These are phyloP conservation scores for Panus rudis DNA, from an alignment of 768 basidiomycete species.

Conservation along the genomic window DNA sequence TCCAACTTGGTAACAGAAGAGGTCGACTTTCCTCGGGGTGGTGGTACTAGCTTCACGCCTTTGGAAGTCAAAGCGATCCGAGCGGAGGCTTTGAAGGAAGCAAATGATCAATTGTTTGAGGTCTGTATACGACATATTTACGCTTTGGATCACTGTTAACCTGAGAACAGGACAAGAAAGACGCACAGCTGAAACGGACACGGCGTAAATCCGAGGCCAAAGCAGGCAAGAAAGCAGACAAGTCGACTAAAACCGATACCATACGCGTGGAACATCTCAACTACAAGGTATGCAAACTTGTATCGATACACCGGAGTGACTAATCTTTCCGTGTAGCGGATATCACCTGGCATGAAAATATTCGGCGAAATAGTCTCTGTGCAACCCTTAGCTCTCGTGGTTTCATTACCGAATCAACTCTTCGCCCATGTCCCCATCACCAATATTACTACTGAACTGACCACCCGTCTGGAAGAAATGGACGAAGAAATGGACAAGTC, in stretches of 20 bases:
- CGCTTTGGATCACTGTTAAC: not conserved
- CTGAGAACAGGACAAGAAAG: slow-evolving; percentile 26
- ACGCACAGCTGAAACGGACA: slow-evolving; percentile 34
- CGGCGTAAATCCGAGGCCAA: slow-evolving; percentile 42
- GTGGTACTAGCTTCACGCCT: slow-evolving; percentile 83
- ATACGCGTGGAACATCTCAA: slow-evolving; percentile 87
- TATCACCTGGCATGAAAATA: slow-evolving; percentile 78
- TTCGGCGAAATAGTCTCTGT: slow-evolving; percentile 83
- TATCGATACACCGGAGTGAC: slow-evolving; percentile 1
- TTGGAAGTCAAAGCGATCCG: slow-evolving; percentile 82
- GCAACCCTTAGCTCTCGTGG: slow-evolving; percentile 80
- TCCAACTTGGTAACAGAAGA: slow-evolving; percentile 54
- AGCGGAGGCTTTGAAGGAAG: slow-evolving; percentile 81
- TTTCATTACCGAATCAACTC: slow-evolving; percentile 95
- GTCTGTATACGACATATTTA: slow-evolving; percentile 28
- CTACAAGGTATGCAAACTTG: slow-evolving; percentile 61
- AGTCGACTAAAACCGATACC: slow-evolving; percentile 41
- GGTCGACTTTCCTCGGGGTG: slow-evolving; percentile 92
- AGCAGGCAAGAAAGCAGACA: slow-evolving; percentile 17
- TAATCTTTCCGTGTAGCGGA: slow-evolving; percentile 43
- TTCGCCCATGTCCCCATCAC: slow-evolving; percentile 93
- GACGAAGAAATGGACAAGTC: slow-evolving; percentile 41
- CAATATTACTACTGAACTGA: slow-evolving; percentile 77
- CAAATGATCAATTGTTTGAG: slow-evolving; percentile 71
- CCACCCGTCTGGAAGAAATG: slow-evolving; percentile 57